These are phyloP conservation scores for Pilobolus umbonatus DNA, from an alignment of 192 early-diverging fungal genomes.

Conservation along the genomic window DNA sequence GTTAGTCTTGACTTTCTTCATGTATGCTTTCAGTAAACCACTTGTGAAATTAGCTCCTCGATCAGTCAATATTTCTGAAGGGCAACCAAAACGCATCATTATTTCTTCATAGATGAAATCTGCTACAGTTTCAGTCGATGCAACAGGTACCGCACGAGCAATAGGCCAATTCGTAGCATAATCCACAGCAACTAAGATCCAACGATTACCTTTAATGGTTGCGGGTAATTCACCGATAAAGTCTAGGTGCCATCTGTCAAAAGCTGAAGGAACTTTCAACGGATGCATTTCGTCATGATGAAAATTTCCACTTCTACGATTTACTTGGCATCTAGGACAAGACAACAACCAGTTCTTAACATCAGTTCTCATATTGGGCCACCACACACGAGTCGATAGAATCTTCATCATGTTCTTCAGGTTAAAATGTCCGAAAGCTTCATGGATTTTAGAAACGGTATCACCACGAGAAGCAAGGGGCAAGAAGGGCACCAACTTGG, in stretches of 20 bases:
- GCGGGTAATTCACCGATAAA: constrained; percentile 7
- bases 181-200: constrained; percentile 26
- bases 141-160: constrained; percentile 12
- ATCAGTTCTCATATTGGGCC: constrained; percentile 12
- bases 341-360: not conserved
- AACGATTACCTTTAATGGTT: constrained; percentile 1
- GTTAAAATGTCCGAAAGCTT: not conserved
- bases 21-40: no score
- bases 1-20: no score
- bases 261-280: not conserved
- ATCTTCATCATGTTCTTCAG: not conserved
- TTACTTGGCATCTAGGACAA: constrained; percentile 3
- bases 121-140: constrained; percentile 8
- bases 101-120: constrained; percentile 30
- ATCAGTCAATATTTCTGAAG: no score
- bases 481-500: not conserved
- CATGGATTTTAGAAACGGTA: not conserved
- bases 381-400: constrained; percentile 3
- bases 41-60: no score
- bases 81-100: not conserved
- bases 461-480: not conserved
- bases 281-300: constrained; percentile 1
- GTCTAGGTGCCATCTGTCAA: constrained; percentile 8
- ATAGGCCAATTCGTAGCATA: constrained; percentile 30
- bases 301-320: not conserved